A percentile compares a stretch with the other conserved stretches of the same genome.
Conservation (phyloP, 2,329 filamentous ascomycete genomes). For the Dactylellina haptotyla region DNA sequence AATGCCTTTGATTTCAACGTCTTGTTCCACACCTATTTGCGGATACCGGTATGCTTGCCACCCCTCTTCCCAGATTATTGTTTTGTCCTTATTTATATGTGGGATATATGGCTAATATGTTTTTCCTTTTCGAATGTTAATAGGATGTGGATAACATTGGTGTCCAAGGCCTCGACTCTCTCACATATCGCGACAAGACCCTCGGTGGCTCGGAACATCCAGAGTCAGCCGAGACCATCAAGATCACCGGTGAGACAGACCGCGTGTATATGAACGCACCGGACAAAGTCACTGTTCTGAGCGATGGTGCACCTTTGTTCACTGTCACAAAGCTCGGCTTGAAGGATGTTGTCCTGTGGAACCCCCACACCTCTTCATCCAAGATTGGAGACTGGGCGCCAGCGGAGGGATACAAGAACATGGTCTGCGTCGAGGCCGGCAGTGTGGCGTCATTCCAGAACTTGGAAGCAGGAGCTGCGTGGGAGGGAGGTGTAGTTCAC, state of each 20-base stretch:
- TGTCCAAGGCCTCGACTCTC: slow-evolving; percentile 79
- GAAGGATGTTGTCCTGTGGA: slow-evolving; percentile 92
- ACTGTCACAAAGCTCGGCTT: slow-evolving; percentile 84
- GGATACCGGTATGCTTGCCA: slow-evolving; percentile 72
- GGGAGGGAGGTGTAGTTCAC: slow-evolving; percentile 67
- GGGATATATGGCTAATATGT: not conserved
- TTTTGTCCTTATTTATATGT: slow-evolving; percentile 3
- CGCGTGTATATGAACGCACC: slow-evolving; percentile 81
- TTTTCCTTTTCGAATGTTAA: not conserved
- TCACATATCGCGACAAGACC: slow-evolving; percentile 86
- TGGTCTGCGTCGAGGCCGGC: slow-evolving; percentile 94
- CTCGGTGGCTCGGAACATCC: slow-evolving; percentile 71
- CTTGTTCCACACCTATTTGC: slow-evolving; percentile 90
- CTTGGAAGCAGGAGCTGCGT: slow-evolving; percentile 79
- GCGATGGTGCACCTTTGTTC: slow-evolving; percentile 73
- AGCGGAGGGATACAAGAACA: slow-evolving; percentile 87
- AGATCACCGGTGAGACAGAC: slow-evolving; percentile 82
- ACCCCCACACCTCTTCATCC: slow-evolving; percentile 91
- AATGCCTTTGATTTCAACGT: slow-evolving; percentile 84
- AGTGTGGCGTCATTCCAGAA: slow-evolving; percentile 83
- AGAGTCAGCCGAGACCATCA: slow-evolving; percentile 72
- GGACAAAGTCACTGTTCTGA: slow-evolving; percentile 69
- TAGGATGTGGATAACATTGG: slow-evolving; percentile 81
- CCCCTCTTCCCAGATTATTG: not conserved
- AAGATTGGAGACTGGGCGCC: slow-evolving; percentile 87